A percentile compares a stretch with the other conserved stretches of the same genome.
These are phyloP conservation scores for Argentina anserina DNA, from an alignment of 306 rosid genomes.

Conservation along the genomic window DNA sequence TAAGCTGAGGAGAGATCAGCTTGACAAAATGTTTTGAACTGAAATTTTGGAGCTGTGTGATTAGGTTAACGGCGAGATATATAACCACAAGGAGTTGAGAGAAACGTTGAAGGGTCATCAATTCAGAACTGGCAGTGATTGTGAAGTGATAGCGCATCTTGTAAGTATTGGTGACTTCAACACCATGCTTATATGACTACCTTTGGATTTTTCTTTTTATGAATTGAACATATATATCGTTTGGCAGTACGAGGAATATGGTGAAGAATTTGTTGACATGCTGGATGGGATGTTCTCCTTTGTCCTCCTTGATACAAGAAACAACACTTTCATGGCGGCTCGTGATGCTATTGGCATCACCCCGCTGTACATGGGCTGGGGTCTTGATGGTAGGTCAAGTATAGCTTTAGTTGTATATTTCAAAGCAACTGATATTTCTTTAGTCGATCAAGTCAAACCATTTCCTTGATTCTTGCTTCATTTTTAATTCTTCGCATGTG, in stretches of 20 bases:
- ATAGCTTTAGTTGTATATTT: conserved; percentile 6
- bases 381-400: conserved; percentile 77
- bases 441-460: background rate
- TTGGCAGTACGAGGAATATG: conserved; percentile 88
- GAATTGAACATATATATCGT: background rate
- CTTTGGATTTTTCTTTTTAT: background rate
- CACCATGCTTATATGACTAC: conserved; percentile 3
- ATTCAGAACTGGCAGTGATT: conserved; percentile 88
- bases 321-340: conserved; percentile 82
- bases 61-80: conserved; percentile 97
- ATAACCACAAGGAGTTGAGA: conserved; percentile 76
- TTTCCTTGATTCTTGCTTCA: background rate
- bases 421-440: background rate
- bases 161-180: conserved; percentile 51
- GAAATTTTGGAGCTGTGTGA: background rate
- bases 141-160: conserved; percentile 98
- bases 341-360: conserved; percentile 91
- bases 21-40: no score
- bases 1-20: background rate
- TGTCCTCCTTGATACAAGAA: conserved; percentile 84
- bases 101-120: conserved; percentile 63
- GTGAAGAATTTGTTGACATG: conserved; percentile 87
- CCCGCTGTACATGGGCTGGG: conserved; percentile 96
- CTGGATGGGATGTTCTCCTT: conserved; percentile 96
- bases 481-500: background rate